A percentile compares a stretch with the other conserved stretches of the same genome.
Conservation (phyloP, 192 early-diverging fungal genomes). For the Coemansia sp. region DNA sequence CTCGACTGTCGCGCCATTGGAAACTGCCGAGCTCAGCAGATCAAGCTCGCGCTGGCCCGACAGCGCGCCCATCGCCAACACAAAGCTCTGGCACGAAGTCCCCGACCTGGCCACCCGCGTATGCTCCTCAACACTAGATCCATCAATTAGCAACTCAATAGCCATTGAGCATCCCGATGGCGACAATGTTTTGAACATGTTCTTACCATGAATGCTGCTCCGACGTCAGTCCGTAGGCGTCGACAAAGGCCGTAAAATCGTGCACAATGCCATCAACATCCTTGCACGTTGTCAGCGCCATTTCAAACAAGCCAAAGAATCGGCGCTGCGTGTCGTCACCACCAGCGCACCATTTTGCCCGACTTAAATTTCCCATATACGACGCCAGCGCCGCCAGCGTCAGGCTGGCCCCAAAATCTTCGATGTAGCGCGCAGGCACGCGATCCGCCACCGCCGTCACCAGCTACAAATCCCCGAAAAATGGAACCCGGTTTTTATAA, state of each 20-base stretch:
- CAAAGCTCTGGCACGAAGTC: conserved; percentile 36
- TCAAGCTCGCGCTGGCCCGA: conserved; percentile 7
- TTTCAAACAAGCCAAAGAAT: conserved; percentile 31
- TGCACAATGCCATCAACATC: conserved; percentile 14
- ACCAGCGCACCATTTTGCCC: conserved; percentile 32
- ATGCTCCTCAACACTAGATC: conserved; percentile 17
- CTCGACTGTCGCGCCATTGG: conserved; percentile 24
- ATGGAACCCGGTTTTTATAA: background rate
- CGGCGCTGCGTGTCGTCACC: background rate
- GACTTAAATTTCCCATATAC: conserved; percentile 50
- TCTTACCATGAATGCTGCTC: conserved; percentile 31
- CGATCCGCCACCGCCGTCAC: conserved; percentile 16
- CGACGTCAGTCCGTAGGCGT: conserved; percentile 17
- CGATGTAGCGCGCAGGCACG: conserved; percentile 39
- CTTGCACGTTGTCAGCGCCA: conserved; percentile 21
- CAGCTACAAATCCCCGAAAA: conserved; percentile 14
- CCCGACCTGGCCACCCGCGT: conserved; percentile 25
- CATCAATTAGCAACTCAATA: background rate
- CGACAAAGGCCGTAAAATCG: conserved; percentile 35
- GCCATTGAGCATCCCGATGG: background rate
- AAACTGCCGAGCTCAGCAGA: conserved; percentile 15
- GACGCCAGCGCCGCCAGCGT: conserved; percentile 49
- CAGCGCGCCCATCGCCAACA: conserved; percentile 37
- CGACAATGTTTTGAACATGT: background rate
- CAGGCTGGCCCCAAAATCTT: conserved; percentile 58